Base-by-base conservation (phyloP, 2,329 filamentous ascomycete species). In the Plectosphaerella plurivora region DNA sequence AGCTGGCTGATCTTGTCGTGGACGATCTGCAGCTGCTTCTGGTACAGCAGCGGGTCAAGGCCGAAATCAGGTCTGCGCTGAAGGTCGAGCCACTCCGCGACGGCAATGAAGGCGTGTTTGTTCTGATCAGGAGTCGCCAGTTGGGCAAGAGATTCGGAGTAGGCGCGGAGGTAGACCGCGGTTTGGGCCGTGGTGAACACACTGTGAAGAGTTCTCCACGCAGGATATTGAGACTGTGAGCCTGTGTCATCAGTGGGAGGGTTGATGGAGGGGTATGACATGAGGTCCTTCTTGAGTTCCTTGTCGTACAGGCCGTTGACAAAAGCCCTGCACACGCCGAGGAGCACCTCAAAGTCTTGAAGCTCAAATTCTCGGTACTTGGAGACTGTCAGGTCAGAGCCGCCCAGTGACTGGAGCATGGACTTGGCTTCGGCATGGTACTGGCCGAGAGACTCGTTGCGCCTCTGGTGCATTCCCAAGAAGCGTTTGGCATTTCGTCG, bases 151-250 rank as follows among this genome's bases (percentile, higher is more conserved):
- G 22, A 22, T 5, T 22, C 22, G 22, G 22, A 22, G 22, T 22
- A 22, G 22, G 22, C 22, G 22, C 22, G 22, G 5, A 22, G 22
- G 22, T 22, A 22, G 22, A 22, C 22, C 22, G 86, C 82, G 8
- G 82, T 82, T 59, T 86, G 82, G 2, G 75, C 65, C 56, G 84
- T 79, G 14, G 68, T 74, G 54, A 70, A 75, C 3, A 82, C 72
- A 1, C 80, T 79, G n/a, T 71, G 65, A 1, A 86, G 72, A 4
- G 81, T 79, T 39, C 78, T 75, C 41, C 41, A 44, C 16, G 7
- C 4, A 12, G 28, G 28, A 9, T 12, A 33, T 33, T 33, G 28
- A 12, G 28, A 8, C 28, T 33, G 28, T 8, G 28, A 33, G 3
- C 28, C 28, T 8, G 28, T 9, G 37, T 44, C 7, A 20, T 18